Evolutionary conservation across 2,329 filamentous ascomycete species (phyloP), one percentile per base, ranked within the genome.

Genomic region (Pyrenophora tritici-repentis): DNA sequence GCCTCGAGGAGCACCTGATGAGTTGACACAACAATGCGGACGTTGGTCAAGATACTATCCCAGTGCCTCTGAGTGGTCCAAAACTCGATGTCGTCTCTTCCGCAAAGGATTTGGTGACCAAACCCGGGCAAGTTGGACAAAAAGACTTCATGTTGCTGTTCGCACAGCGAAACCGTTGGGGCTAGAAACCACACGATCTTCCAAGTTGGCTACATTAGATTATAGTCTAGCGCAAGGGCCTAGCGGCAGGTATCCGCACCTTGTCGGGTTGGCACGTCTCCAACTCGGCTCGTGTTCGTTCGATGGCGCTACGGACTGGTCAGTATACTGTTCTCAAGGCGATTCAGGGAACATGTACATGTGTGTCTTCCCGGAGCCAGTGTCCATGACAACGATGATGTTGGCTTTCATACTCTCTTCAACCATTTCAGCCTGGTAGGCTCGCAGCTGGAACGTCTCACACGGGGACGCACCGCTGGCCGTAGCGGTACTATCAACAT

Each of bases 11-110:
- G 78, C 1, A 95, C 81, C 17, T 89, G 86, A 53, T 87, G 86
- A 0, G 91, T 94, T 0, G 89, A 91, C 1, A 96, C 80, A 4
- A 95, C 83, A n/a, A 95, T 79, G 1, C 83, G 81, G 17, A 88
- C 80, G 40, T 86, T 85, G 2, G 76, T 61, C 1, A 96, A 76
- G 2, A 87, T 79, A 0, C 76, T 78, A 50, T 88, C 78, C 91
- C 91, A 96, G 1, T 85, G 78, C 1, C 73, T 62, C 58, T 85
- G 79, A 5, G 84, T 80, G 0, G 83, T 85, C 91, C 91, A 96
- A 29, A 84, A 81, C 14, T 94, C 85, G 1, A 91, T 79, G 37
- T 84, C 83, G 56, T 91, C 86, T 12, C 80, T 75, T 9, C 91
- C 88, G 9, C 81, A 86, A 14, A 96, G 77, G 1, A 88, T 69